A percentile compares a stretch with the other conserved stretches of the same genome.
Evolutionary conservation across 179 eudicot species (phyloP).

Genomic region (Monotropa hypopitys): DNA sequence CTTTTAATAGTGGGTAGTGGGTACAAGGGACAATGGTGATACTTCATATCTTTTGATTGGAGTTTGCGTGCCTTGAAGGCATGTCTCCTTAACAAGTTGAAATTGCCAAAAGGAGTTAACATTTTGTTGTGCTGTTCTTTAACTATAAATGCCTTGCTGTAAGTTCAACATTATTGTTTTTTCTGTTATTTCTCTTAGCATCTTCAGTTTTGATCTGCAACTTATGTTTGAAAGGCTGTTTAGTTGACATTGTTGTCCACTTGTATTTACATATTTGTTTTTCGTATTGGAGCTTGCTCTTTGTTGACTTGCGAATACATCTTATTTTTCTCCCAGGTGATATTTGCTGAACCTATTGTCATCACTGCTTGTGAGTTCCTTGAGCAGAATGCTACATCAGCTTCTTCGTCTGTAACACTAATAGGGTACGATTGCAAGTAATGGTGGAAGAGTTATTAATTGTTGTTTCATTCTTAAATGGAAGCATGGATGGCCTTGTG

Average conservation of each 20-base stretch:
- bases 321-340: constrained; percentile 40
- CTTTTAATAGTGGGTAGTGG: background rate
- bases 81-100: background rate
- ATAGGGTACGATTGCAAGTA: constrained; percentile 52
- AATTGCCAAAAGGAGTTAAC: background rate
- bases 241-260: background rate
- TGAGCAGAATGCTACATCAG: constrained; percentile 74
- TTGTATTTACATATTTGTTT: background rate
- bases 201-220: background rate
- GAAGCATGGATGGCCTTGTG: background rate
- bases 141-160: background rate
- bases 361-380: constrained; percentile 88
- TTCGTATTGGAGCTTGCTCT: too few relatives aligned
- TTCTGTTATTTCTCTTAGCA: background rate
- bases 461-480: background rate
- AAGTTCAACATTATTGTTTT: background rate
- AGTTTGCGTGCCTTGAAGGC: background rate
- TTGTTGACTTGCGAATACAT: background rate
- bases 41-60: background rate
- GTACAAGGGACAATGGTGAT: background rate
- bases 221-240: background rate
- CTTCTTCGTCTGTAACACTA: constrained; percentile 62
- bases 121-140: background rate
- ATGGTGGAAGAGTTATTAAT: background rate
- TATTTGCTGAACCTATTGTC: constrained; percentile 84